These are phyloP conservation scores for Jamesozyma piceae DNA, from an alignment of 805 yeast genomes.

Conservation along the genomic window DNA sequence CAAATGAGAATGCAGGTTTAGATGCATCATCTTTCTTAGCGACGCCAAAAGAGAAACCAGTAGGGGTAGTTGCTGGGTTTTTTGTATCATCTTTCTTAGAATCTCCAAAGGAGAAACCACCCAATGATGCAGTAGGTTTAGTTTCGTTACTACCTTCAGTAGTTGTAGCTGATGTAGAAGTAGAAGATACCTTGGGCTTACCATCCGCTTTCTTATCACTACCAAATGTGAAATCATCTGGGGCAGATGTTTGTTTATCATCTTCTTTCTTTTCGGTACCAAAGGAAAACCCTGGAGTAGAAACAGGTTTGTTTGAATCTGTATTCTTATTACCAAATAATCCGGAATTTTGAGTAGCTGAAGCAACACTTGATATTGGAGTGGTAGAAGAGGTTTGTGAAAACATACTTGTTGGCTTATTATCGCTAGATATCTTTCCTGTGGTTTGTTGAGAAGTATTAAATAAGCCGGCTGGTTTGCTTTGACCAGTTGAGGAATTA, in stretches of 20 bases:
- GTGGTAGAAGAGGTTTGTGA: neutral
- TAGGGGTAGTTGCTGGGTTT: conserved; percentile 8
- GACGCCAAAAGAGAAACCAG: conserved; percentile 5
- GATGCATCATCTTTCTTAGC: conserved; percentile 1
- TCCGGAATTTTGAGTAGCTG: neutral
- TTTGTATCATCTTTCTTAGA: conserved; percentile 2
- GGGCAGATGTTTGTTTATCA: neutral
- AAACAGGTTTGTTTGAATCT: neutral
- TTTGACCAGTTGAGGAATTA: too few relatives aligned
- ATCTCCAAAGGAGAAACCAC: neutral
- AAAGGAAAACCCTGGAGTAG: neutral
- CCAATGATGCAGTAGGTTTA: neutral
- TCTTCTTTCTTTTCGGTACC: neutral
- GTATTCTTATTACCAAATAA: neutral
- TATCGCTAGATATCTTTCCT: neutral
- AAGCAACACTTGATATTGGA: neutral
- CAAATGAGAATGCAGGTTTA: conserved; percentile 14
- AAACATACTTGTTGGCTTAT: neutral
- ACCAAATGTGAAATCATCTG: conserved; percentile 1
- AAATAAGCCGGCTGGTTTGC: too few relatives aligned
- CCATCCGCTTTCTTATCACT: neutral
- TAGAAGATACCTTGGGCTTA: neutral
- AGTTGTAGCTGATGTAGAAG: neutral
- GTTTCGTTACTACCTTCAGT: neutral
- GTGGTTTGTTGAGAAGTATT: too few relatives aligned